Percentiles rank a stretch among this genome's conserved stretches.
Evolutionary conservation across 257 asterid species (phyloP).

Genomic region (Penstemon newberryi): DNA sequence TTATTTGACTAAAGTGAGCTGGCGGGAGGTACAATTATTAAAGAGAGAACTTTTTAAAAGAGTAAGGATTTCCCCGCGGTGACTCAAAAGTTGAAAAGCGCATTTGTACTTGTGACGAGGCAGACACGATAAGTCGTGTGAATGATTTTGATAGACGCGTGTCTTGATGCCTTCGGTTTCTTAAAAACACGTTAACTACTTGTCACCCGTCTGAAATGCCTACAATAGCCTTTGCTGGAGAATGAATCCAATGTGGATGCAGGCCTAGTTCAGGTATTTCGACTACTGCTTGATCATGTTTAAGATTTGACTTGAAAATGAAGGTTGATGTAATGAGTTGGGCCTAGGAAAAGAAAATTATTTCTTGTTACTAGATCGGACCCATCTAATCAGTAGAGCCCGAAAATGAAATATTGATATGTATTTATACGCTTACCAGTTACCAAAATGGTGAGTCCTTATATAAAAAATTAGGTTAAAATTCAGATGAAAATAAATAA

Average conservation of each 20-base stretch:
- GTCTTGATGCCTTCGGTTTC: not conserved
- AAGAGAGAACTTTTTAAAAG: not conserved
- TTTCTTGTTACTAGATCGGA: too few species aligned
- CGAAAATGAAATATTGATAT: too few species aligned
- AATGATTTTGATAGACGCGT: not conserved
- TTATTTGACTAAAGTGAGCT: slow-evolving; percentile 3
- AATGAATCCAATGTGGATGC: not conserved
- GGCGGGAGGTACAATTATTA: slow-evolving; percentile 32
- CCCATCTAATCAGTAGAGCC: too few species aligned
- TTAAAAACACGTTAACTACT: slow-evolving; percentile 12
- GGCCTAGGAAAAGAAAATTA: not conserved
- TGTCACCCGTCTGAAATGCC: not conserved
- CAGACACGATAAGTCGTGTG: slow-evolving; percentile 25
- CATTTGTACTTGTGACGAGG: slow-evolving; percentile 1
- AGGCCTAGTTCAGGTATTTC: slow-evolving; percentile 15
- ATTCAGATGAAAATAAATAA: too few species aligned
- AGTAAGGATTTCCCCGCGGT: slow-evolving; percentile 40
- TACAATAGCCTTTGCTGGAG: not conserved
- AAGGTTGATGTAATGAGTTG: slow-evolving; percentile 5
- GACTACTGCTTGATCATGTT: too few species aligned
- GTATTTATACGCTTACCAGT: too few species aligned
- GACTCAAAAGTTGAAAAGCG: slow-evolving; percentile 29
- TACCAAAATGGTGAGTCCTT: too few species aligned
- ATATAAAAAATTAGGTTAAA: too few species aligned
- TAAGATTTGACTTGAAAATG: not conserved